These are phyloP conservation scores for Phallus indusiatus DNA, from an alignment of 768 basidiomycete genomes.

Conservation along the genomic window DNA sequence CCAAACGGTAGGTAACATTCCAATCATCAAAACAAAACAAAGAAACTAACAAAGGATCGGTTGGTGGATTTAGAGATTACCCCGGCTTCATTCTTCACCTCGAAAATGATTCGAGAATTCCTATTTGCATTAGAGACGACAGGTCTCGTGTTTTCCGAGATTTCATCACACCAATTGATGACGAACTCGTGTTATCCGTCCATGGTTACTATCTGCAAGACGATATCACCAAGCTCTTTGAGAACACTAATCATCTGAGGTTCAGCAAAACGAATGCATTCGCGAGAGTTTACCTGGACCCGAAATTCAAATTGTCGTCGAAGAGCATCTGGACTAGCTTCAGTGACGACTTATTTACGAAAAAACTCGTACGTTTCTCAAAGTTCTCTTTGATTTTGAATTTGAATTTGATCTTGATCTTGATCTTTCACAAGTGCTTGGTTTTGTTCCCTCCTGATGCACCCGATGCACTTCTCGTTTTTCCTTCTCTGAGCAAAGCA, in stretches of 20 bases:
- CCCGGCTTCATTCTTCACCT: background rate
- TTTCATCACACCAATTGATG: background rate
- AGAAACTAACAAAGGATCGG: background rate
- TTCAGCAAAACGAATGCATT: background rate
- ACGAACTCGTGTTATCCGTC: background rate
- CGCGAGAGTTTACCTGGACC: background rate
- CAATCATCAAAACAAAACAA: too few species aligned
- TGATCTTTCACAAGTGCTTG: background rate
- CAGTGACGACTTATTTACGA: background rate
- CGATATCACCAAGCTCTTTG: background rate
- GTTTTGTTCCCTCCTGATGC: background rate
- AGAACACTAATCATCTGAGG: background rate
- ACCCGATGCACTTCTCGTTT: background rate
- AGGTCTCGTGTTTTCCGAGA: background rate
- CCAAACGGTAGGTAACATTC: background rate
- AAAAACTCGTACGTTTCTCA: background rate
- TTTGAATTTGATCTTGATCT: background rate
- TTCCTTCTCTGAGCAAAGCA: conserved; percentile 1
- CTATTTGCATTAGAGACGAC: background rate
- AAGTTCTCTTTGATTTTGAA: background rate
- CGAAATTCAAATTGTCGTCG: background rate
- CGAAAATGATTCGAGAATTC: background rate
- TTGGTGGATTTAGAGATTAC: too few species aligned
- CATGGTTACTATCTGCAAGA: background rate
- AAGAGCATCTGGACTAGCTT: background rate